Evolutionary conservation across 192 early-diverging fungal species (phyloP).

Genomic region (Diversispora epigaea): DNA sequence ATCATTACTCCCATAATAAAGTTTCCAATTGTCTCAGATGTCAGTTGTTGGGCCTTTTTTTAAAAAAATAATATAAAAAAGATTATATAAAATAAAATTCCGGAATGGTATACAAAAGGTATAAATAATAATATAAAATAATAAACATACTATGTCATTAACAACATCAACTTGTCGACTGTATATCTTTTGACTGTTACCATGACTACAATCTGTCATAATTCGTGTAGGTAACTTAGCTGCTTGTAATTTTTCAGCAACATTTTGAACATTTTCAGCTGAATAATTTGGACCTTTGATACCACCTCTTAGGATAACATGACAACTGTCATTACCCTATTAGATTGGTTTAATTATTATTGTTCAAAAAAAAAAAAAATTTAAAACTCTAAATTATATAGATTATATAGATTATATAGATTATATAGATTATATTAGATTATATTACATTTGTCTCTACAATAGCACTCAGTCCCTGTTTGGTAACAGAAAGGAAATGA

Average conservation of each 20-base stretch:
- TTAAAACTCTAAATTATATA: too few relatives aligned
- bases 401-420: too few relatives aligned
- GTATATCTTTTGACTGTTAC: slow-evolving; percentile 88
- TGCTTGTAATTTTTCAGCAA: slow-evolving; percentile 57
- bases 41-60: slow-evolving; percentile 15
- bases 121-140: background rate
- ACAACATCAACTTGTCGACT: slow-evolving; percentile 82
- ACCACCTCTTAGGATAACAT: slow-evolving; percentile 92
- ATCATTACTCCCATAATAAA: slow-evolving; percentile 95
- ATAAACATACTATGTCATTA: slow-evolving; percentile 38
- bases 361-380: background rate
- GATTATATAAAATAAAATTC: background rate
- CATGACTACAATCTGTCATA: slow-evolving; percentile 98
- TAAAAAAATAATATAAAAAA: background rate
- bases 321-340: slow-evolving; percentile 85
- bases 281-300: slow-evolving; percentile 89
- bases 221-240: slow-evolving; percentile 59
- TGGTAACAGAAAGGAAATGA: slow-evolving; percentile 82
- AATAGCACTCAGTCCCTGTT: slow-evolving; percentile 80
- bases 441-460: slow-evolving; percentile 61
- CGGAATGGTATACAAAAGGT: background rate
- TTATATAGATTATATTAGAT: background rate
- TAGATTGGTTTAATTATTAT: background rate
- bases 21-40: slow-evolving; percentile 49
- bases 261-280: slow-evolving; percentile 61